Conservation (phyloP, 495 filamentous ascomycete genomes). For the Penicillium parvum region DNA sequence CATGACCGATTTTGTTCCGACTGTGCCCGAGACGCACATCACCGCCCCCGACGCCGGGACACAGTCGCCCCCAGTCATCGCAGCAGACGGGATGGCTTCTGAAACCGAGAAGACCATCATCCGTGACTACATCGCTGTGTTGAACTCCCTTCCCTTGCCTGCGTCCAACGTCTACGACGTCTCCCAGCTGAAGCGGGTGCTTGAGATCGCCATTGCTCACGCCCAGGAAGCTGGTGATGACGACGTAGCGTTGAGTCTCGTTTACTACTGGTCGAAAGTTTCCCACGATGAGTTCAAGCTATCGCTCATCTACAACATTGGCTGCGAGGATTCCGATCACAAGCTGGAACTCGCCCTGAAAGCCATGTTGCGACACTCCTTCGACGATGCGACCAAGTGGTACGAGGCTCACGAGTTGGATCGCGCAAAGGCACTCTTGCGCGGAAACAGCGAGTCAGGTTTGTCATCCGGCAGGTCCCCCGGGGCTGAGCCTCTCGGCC, state of each 20-base stretch:
- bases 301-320: conserved; percentile 18
- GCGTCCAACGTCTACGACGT: conserved; percentile 14
- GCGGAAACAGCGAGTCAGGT: conserved; percentile 33
- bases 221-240: conserved; percentile 1
- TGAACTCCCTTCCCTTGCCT: conserved; percentile 13
- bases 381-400: conserved; percentile 14
- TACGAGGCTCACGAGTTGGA: conserved; percentile 3
- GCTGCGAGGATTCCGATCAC: neutral
- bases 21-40: neutral
- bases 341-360: conserved; percentile 10
- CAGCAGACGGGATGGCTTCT: conserved; percentile 2
- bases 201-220: conserved; percentile 13
- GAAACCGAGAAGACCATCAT: neutral
- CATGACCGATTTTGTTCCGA: conserved; percentile 1
- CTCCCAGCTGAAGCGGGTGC: conserved; percentile 6
- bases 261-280: conserved; percentile 20
- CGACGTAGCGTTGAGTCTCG: conserved; percentile 9
- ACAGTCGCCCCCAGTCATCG: conserved; percentile 1
- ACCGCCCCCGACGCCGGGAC: neutral
- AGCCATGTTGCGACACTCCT: conserved; percentile 11
- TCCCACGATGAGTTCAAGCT: conserved; percentile 19
- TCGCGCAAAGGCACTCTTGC: neutral
- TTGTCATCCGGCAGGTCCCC: conserved; percentile 40
- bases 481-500: conserved; percentile 25
- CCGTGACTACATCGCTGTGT: conserved; percentile 9